Conservation (phyloP, 1,284 basidiomycete species). For the Puccinia hordei region DNA sequence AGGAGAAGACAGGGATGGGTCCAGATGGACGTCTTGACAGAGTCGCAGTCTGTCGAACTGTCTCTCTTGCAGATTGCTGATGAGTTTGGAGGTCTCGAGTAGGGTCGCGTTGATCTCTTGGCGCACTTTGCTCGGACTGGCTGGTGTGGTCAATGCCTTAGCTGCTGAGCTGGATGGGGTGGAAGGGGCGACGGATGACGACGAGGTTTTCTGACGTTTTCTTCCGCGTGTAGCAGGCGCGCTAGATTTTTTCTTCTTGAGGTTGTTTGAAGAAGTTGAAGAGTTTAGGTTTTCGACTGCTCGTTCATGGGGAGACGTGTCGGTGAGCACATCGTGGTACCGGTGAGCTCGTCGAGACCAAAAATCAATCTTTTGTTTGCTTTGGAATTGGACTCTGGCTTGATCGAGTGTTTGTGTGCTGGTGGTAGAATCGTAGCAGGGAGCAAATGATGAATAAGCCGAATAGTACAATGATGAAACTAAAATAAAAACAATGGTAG, state of each 20-base stretch:
- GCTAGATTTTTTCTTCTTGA: background rate
- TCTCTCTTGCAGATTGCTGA: constrained; percentile 47
- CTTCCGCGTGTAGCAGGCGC: background rate
- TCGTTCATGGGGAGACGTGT: background rate
- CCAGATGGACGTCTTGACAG: constrained; percentile 38
- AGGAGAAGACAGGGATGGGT: constrained; percentile 25
- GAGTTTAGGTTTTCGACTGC: background rate
- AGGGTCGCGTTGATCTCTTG: background rate
- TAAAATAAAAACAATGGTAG: background rate
- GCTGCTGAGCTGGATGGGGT: background rate
- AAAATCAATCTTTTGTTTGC: constrained; percentile 18
- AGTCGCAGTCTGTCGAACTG: constrained; percentile 37
- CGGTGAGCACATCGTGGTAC: constrained; percentile 20
- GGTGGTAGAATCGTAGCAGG: constrained; percentile 39
- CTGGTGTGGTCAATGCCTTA: background rate
- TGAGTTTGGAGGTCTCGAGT: constrained; percentile 30
- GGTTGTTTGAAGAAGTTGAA: background rate
- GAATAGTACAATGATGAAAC: constrained; percentile 48
- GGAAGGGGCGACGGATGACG: background rate
- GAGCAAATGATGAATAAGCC: constrained; percentile 50
- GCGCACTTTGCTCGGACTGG: background rate
- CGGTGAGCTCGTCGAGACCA: constrained; percentile 37
- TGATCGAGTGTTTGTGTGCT: constrained; percentile 33
- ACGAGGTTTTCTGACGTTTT: constrained; percentile 38
- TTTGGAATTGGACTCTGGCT: constrained; percentile 13